phyloP scores from a whole-genome alignment of 2,329 filamentous ascomycete species.

The Calonectria hongkongensis region DNA sequence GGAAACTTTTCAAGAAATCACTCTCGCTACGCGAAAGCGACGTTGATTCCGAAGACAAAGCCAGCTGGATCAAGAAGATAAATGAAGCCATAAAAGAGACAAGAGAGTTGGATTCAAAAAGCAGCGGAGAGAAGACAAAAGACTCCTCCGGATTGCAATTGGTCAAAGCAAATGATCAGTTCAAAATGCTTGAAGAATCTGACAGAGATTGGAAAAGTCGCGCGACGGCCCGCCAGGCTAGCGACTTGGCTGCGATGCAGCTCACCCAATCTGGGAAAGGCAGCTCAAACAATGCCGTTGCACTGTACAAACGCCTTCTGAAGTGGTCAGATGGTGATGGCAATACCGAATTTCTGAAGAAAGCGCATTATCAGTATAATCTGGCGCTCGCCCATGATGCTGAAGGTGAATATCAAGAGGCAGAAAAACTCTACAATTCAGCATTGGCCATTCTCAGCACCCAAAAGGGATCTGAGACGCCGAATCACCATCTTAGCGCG shows the following conservation, averaged over 20 bases:
- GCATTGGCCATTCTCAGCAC: slow-evolving; percentile 5
- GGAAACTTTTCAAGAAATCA: background rate
- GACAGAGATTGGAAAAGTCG: slow-evolving; percentile 16
- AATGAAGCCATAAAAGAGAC: slow-evolving; percentile 5
- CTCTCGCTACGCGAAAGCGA: background rate
- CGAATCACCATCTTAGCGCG: background rate
- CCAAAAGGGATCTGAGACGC: background rate
- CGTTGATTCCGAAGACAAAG: background rate
- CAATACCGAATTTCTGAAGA: background rate
- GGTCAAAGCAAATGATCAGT: background rate
- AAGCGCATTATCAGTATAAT: slow-evolving; percentile 24
- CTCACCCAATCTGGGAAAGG: slow-evolving; percentile 1
- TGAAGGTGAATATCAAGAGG: slow-evolving; percentile 11
- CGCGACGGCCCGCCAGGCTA: slow-evolving; percentile 13
- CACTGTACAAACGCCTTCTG: slow-evolving; percentile 26
- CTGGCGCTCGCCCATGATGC: slow-evolving; percentile 26
- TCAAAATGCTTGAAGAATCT: background rate
- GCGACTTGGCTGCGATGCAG: slow-evolving; percentile 21
- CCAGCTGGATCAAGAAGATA: slow-evolving; percentile 2
- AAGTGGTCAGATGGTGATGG: slow-evolving; percentile 9
- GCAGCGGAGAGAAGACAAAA: background rate
- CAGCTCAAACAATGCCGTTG: slow-evolving; percentile 1
- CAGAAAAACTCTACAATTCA: slow-evolving; percentile 17
- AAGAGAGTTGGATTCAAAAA: background rate
- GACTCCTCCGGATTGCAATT: background rate